Evolutionary conservation across 495 filamentous ascomycete genomes (phyloP).

Genomic region (Penicillium simplicissimum): DNA sequence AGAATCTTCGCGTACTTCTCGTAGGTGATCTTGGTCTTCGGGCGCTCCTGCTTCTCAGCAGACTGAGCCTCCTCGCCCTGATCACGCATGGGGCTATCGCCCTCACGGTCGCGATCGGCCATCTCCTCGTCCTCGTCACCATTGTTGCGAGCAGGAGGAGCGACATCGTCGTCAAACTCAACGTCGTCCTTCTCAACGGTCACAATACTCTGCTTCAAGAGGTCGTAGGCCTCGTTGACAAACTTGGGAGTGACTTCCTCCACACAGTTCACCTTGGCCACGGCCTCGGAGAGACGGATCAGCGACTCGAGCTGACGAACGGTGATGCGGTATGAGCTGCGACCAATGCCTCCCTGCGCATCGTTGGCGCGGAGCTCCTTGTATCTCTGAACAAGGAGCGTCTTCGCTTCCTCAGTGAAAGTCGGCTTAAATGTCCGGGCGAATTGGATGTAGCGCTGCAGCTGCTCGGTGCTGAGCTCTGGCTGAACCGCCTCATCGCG

Average conservation of each 20-base stretch:
- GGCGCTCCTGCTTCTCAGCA: conserved; percentile 43
- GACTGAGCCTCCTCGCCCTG: conserved; percentile 45
- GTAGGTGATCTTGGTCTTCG: conserved; percentile 88
- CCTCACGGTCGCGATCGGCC: conserved; percentile 59
- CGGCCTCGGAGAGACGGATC: conserved; percentile 91
- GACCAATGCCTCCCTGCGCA: conserved; percentile 87
- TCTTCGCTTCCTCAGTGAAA: conserved; percentile 85
- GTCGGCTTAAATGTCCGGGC: conserved; percentile 92
- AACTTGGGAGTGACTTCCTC: conserved; percentile 83
- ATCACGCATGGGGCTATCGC: conserved; percentile 68
- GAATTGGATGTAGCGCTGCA: conserved; percentile 97
- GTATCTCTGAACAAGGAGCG: conserved; percentile 85
- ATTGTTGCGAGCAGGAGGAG: not conserved
- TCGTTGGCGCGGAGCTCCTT: conserved; percentile 95
- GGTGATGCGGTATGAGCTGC: conserved; percentile 95
- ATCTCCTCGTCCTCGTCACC: conserved; percentile 41
- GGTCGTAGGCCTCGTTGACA: conserved; percentile 85
- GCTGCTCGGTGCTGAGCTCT: conserved; percentile 92
- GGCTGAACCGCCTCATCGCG: conserved; percentile 88
- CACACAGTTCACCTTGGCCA: conserved; percentile 95
- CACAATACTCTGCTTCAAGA: conserved; percentile 92
- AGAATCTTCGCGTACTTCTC: conserved; percentile 92
- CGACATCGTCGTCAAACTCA: conserved; percentile 83
- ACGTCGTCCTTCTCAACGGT: conserved; percentile 98
- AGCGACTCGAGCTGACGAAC: conserved; percentile 94